Percentiles rank a stretch among this genome's conserved stretches.
Evolutionary conservation across 176 grass and related monocot genomes (phyloP).

Genomic region (Oryza longistaminata): DNA sequence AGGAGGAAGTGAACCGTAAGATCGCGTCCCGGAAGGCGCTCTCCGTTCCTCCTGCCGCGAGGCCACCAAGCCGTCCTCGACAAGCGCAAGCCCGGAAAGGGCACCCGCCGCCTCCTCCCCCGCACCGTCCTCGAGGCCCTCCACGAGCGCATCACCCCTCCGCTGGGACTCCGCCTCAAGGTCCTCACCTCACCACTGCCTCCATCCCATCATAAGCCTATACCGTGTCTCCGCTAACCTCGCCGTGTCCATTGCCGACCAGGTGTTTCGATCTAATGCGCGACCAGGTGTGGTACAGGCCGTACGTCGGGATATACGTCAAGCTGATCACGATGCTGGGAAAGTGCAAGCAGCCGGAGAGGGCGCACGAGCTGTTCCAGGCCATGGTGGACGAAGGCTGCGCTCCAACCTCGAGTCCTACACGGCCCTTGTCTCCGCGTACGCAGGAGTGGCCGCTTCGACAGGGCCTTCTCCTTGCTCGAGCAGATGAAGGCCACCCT

Average conservation of each 20-base stretch:
- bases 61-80: conserved; percentile 89
- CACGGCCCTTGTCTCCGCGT: conserved; percentile 78
- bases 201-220: background rate
- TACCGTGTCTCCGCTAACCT: background rate
- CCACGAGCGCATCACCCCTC: conserved; percentile 72
- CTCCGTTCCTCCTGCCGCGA: conserved; percentile 88
- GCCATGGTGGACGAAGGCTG: conserved; percentile 87
- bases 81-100: conserved; percentile 67
- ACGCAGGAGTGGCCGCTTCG: conserved; percentile 77
- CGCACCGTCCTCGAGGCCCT: conserved; percentile 89
- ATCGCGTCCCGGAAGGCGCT: conserved; percentile 87
- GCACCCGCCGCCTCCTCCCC: conserved; percentile 78
- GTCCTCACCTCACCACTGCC: conserved; percentile 20
- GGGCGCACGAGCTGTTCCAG: conserved; percentile 80
- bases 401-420: conserved; percentile 73
- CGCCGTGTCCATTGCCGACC: background rate
- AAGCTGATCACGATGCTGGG: conserved; percentile 97
- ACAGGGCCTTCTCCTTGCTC: conserved; percentile 65
- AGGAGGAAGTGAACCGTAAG: conserved; percentile 82
- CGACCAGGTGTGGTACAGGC: conserved; percentile 90
- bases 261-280: conserved; percentile 97
- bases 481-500: conserved; percentile 72
- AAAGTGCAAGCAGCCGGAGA: conserved; percentile 88
- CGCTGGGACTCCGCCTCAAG: conserved; percentile 95
- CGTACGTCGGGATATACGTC: conserved; percentile 77